Evolutionary conservation across 2,329 filamentous ascomycete species (phyloP), one percentile per base, ranked within the genome.

Genomic region (Onygena corvina): DNA sequence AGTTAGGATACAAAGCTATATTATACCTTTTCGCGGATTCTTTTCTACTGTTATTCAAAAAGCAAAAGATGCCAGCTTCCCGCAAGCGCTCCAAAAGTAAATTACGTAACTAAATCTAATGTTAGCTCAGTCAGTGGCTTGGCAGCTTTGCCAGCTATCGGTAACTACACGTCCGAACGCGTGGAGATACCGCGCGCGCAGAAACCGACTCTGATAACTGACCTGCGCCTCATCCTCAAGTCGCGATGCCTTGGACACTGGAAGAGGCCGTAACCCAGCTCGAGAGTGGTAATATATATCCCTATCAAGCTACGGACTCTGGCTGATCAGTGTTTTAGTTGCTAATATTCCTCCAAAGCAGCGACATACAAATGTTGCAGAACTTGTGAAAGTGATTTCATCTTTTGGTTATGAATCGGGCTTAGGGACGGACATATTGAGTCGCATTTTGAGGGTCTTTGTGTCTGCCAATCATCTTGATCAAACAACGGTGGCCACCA

Each of bases 381-480:
- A 76, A 16, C 70, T 77, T 12, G 74, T 86, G 45, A 79, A 86
- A 61, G 75, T 68, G 21, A 71, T 88, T 50, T 71, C 76, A 42
- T 75, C 76, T 3, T 68, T 77, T 55, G 77, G 79, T 8, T 86
- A 84, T 64, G 79, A 83, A 53, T 70, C 75, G 50, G 87, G 87
- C 5, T 71, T 92, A 47, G 68, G 79, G 34, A 71, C 76, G 4
- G 69, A 74, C 33, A 72, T 76, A 23, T 72, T 93, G 45, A 68
- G 72, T 49, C 71, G 74, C 48, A 70, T 93, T 27, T 67, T 92
- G 55, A 75, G 81, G 51, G 71, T 90, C 50, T 66, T 86, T 55
- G 82, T 81, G 16, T 70, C 71, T 20, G 80, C 80, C 40, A 84
- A 73, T 14, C 71, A 81, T 56, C 74, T 94, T 18, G 86, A 92